Evolutionary conservation across 768 basidiomycete genomes (phyloP), one percentile per base, ranked within the genome.

Genomic region (Tulasnella sp.): DNA sequence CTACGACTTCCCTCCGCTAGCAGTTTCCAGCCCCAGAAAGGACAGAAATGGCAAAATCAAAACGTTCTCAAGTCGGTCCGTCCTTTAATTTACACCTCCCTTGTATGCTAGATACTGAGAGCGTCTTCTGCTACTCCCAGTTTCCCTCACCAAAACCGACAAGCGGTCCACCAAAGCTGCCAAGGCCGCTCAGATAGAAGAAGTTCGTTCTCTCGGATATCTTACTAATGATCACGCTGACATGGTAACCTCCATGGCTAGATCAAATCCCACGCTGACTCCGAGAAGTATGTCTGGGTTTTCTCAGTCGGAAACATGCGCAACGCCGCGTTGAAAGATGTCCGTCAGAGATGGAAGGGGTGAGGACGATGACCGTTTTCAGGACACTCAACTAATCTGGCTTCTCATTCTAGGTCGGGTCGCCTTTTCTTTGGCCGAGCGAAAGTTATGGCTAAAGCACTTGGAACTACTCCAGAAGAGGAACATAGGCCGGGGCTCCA

Each of bases 221-320:
- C 29, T 42, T 14, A 42, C 11, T 54, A 12, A 49, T 64, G 25
- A 11, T 9, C 3, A 14, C 42, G 3, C 25, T 74, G 72, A 74
- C 11, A n/a, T 58, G 58, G 19, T 39, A 49, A 29, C n/a, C 36
- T n/a, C 42, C 2, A 49, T 42, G 2, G n/a, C 70, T 80, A 96
- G 94, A 85, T 99, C 74, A 92, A 94, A 86, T 87, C 87, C 81
- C 90, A 90, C 82, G 85, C 90, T 29, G 94, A 96, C 79, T 93
- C 94, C 85, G 98, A 93, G 91, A 89, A 89, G 81, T 96, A 97
- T 83, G 92, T 94, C 84, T 99, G 96, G 94, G 82, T 98, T 49
- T 97, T 99, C 82, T 90, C 92, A 80, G 94, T 98, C 6, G 96
- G 96, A 19, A 90, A 95, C 79, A 97, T 98, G 95, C 87, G 97